phyloP scores from a whole-genome alignment of 345 rosid genomes.

The Salix brachista region DNA sequence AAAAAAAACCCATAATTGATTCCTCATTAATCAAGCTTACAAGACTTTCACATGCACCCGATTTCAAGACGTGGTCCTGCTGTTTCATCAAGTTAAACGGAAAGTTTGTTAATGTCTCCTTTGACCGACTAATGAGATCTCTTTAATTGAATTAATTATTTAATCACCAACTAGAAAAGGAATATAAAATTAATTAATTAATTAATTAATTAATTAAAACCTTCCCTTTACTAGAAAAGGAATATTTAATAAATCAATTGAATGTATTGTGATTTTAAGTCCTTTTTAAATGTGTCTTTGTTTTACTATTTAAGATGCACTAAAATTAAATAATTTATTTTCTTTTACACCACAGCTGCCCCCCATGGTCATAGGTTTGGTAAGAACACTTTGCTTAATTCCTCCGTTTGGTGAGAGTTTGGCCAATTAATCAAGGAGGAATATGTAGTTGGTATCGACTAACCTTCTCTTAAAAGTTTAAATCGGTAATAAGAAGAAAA shows the following conservation, averaged over 20 bases:
- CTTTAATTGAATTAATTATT: not conserved
- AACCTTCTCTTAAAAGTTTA: not conserved
- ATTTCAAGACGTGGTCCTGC: constrained; percentile 5
- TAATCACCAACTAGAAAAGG: not conserved
- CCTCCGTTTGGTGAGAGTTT: not conserved
- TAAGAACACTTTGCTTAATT: not conserved
- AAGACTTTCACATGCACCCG: constrained; percentile 24
- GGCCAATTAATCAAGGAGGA: not conserved
- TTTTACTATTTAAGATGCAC: too few relatives aligned
- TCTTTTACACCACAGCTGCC: not conserved
- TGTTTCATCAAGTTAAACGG: not conserved
- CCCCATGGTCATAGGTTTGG: constrained; percentile 6
- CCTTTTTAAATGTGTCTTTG: too few relatives aligned
- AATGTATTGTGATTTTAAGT: too few relatives aligned
- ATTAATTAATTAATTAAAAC: not conserved
- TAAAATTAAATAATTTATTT: too few relatives aligned
- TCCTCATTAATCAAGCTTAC: not conserved
- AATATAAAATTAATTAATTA: too few relatives aligned
- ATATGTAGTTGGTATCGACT: not conserved
- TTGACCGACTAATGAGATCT: not conserved
- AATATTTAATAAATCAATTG: too few relatives aligned
- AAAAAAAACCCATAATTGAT: not conserved
- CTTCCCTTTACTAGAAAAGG: too few relatives aligned
- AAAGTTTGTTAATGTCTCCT: constrained; percentile 17
- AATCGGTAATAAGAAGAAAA: too few relatives aligned